phyloP scores from a whole-genome alignment of 371 early-diverging fungal genomes.

The Quaeritorhiza haematococci region DNA sequence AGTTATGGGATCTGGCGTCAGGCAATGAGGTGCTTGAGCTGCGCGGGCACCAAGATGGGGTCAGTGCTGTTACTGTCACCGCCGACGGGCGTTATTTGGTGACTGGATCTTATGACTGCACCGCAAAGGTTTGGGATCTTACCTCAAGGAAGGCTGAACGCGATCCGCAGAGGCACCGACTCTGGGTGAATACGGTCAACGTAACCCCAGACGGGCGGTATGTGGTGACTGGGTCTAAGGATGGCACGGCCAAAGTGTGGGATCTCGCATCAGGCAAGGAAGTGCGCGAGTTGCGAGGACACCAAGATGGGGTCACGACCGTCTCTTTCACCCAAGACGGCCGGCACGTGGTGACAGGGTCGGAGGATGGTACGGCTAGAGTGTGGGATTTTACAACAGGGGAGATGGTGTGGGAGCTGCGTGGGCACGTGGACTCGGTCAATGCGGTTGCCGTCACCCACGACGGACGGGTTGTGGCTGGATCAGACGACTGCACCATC shows the following conservation, averaged over 20 bases:
- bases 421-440: neutral
- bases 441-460: neutral
- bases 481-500: neutral
- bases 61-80: neutral
- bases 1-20: slow-evolving; percentile 15
- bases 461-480: neutral
- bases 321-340: neutral
- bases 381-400: neutral
- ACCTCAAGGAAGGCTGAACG: neutral
- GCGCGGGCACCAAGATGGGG: neutral
- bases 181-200: neutral
- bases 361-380: neutral
- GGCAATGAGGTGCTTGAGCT: slow-evolving; percentile 15
- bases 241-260: slow-evolving; percentile 20
- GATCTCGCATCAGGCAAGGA: slow-evolving; percentile 16
- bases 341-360: neutral
- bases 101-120: neutral
- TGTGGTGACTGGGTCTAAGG: slow-evolving; percentile 20
- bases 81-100: neutral
- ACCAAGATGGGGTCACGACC: neutral
- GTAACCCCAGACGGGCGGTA: slow-evolving; percentile 13
- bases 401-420: neutral
- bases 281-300: neutral
- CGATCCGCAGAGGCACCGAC: neutral
- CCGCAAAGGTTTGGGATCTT: neutral